Base-by-base conservation (phyloP, 1,139 yeast genomes). In the Yamadazyma friedrichii region DNA sequence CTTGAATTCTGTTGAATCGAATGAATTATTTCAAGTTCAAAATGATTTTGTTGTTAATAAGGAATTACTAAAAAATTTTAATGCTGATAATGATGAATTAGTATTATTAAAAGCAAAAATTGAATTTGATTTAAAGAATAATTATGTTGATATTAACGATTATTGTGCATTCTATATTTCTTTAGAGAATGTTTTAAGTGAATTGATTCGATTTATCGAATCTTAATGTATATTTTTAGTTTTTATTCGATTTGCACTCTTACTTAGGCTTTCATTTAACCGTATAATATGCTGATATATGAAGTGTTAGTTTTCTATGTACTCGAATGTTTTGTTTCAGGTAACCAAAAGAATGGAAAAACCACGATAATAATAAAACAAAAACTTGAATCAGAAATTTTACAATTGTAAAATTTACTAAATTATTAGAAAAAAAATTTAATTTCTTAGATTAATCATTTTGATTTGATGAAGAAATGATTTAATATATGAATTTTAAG, bases 121-220 rank as follows among this genome's bases (percentile, higher is more conserved):
- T 17, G 58, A 59, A 41, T 71, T 69, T 42, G 76, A 70, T 45
- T 64, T 70, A 45, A 56, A 69, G 34, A 70, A 71, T 51, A 71
- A 71, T 44, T 70, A 64, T 51, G 75, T 70, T 32, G 75, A 70
- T 52, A 62, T 70, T 35, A 70, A 69, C 46, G 76, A 71, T 46
- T 71, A 70, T 42, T 71, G 77, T 60, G 67, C 74, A 1, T 70
- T 71, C 47, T 71, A 70, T 46, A 56, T 67, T 31, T 64, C 71
- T 26, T 62, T 70, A 51, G 77, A 71, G 45, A 66, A 67, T 45
- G 59, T 70, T 13, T 52, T 71, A 22, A 68, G 62, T 43, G 74
- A 68, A 45, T 55, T 70, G 27, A 64, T 70, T 64, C 65, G 65
- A 36, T 70, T 61, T 44, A 60, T 69, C 9, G 49, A 48, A n/a